Conservation (phyloP, 306 rosid genomes). For the Prunus mira region DNA sequence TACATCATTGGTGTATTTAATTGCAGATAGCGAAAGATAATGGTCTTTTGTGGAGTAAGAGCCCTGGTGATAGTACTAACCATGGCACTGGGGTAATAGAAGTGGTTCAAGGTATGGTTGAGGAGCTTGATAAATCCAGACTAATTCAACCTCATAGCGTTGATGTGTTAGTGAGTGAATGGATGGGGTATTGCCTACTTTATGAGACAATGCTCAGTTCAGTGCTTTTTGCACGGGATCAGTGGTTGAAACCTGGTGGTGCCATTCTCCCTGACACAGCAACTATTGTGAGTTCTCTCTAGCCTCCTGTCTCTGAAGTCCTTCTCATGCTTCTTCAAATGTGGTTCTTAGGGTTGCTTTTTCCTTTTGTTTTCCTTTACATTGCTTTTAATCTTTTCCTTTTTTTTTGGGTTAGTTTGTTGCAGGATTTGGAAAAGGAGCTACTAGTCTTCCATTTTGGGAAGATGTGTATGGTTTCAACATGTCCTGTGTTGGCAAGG, state of each 20-base stretch:
- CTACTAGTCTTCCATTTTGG: slow-evolving; percentile 95
- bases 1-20: slow-evolving; percentile 12
- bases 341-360: neutral
- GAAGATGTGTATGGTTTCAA: slow-evolving; percentile 71
- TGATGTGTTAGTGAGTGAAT: slow-evolving; percentile 85
- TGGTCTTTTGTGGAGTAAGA: slow-evolving; percentile 44
- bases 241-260: slow-evolving; percentile 91
- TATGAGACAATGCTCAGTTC: slow-evolving; percentile 96
- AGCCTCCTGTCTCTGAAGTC: neutral
- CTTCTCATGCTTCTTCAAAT: slow-evolving; percentile 3
- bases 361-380: neutral
- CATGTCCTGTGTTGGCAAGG: slow-evolving; percentile 85
- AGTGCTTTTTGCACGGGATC: slow-evolving; percentile 87
- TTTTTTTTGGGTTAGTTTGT: slow-evolving; percentile 51
- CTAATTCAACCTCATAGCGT: slow-evolving; percentile 72
- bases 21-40: slow-evolving; percentile 76
- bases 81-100: slow-evolving; percentile 51
- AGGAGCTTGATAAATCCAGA: slow-evolving; percentile 62
- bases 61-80: slow-evolving; percentile 33
- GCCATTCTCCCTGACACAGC: slow-evolving; percentile 95
- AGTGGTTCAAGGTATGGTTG: slow-evolving; percentile 81
- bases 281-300: slow-evolving; percentile 66
- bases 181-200: slow-evolving; percentile 97
- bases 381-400: neutral
- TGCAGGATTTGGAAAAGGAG: slow-evolving; percentile 93